A percentile compares a stretch with the other conserved stretches of the same genome.
Conservation (phyloP, 106 monocot genomes). For the Chionographis japonica region DNA sequence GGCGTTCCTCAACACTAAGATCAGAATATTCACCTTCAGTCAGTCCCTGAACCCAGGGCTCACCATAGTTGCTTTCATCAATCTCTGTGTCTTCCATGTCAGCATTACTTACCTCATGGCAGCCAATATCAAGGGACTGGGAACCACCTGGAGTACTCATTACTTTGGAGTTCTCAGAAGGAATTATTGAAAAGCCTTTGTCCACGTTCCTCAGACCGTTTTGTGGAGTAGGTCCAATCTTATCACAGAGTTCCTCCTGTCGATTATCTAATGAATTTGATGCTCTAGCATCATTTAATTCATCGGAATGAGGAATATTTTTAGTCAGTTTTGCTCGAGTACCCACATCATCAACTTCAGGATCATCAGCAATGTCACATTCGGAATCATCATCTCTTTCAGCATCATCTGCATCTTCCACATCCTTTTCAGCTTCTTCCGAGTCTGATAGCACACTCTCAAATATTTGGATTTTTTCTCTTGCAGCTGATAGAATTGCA, state of each 20-base stretch:
- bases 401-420: constrained; percentile 69
- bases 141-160: constrained; percentile 14
- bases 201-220: constrained; percentile 10
- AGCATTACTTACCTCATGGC: constrained; percentile 21
- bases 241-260: constrained; percentile 14
- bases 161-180: constrained; percentile 25
- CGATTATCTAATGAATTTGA: constrained; percentile 12
- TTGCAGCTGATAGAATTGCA: constrained; percentile 67
- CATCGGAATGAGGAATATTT: constrained; percentile 19
- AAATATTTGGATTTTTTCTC: constrained; percentile 84
- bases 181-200: constrained; percentile 21
- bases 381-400: constrained; percentile 94
- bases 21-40: constrained; percentile 88
- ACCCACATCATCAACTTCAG: constrained; percentile 60
- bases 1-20: constrained; percentile 89
- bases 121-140: constrained; percentile 14
- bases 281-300: constrained; percentile 23
- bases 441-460: constrained; percentile 84
- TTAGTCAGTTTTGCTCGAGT: constrained; percentile 24
- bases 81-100: constrained; percentile 63
- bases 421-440: constrained; percentile 82
- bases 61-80: constrained; percentile 74
- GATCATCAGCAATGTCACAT: constrained; percentile 84
- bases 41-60: constrained; percentile 86
- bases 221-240: constrained; percentile 15